A percentile compares a stretch with the other conserved stretches of the same genome.
phyloP scores from a whole-genome alignment of 257 asterid genomes.

The Oldenlandia corymbosa region DNA sequence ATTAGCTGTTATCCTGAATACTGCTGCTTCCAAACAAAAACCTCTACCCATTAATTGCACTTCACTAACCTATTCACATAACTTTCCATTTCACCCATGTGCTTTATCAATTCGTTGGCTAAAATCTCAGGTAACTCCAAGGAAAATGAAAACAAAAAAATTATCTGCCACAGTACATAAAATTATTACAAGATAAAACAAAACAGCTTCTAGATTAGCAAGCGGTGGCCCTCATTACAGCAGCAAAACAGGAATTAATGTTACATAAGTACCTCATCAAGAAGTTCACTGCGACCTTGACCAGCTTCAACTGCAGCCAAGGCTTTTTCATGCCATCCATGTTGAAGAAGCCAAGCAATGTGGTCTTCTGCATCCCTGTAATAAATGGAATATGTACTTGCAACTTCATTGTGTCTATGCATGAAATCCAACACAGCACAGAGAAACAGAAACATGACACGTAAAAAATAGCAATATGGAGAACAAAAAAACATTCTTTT shows the following conservation, averaged over 20 bases:
- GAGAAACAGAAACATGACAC: background rate
- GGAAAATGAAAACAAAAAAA: background rate
- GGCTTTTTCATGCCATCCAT: slow-evolving; percentile 92
- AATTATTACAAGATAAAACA: background rate
- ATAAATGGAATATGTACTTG: slow-evolving; percentile 20
- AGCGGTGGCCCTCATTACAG: background rate
- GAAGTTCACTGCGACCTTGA: slow-evolving; percentile 88
- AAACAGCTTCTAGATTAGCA: background rate
- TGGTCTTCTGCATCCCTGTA: slow-evolving; percentile 98
- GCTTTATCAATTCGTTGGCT: background rate
- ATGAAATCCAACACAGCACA: slow-evolving; percentile 1
- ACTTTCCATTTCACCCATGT: background rate
- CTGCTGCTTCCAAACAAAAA: background rate
- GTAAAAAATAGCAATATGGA: background rate
- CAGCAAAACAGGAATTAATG: slow-evolving; percentile 1
- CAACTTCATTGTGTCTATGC: slow-evolving; percentile 3
- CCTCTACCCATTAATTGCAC: background rate
- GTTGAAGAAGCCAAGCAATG: slow-evolving; percentile 97
- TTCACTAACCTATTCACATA: background rate
- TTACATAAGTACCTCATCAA: slow-evolving; percentile 71
- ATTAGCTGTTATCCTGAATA: background rate
- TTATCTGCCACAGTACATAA: background rate
- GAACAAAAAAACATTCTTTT: background rate
- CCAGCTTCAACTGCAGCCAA: slow-evolving; percentile 98
- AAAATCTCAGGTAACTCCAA: background rate